Base-by-base conservation (phyloP, 225 moss, liverwort and hornwort species). In the Pseudoscleropodium purum region DNA sequence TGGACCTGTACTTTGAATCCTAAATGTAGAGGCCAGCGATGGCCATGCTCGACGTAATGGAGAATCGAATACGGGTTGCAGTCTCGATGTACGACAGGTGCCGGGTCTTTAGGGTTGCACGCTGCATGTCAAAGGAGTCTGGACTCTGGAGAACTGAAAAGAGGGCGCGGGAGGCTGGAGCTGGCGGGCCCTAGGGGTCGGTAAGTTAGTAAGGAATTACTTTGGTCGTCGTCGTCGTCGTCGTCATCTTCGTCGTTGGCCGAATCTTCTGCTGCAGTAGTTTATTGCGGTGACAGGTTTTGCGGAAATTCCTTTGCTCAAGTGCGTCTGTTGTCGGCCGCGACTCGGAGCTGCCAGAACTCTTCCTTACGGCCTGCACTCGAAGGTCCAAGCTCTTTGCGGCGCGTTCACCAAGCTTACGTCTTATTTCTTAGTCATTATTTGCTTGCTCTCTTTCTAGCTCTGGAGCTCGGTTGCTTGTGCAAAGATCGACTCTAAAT, bases 51-150 rank as follows among this genome's bases (percentile, higher is more conserved):
- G 64, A n/a, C 77, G 31, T 86, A 30, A 52, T 51, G 39, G 64
- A 10, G 78, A 79, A 41, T 78, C 39, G 56, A 87, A 56, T 68
- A 13, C 79, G 33, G 87, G 79, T 45, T 79, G 11, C 79, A 57
- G 79, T 33, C 34, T 33, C 79, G 13, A 11, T 20, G 87, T 88
- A 88, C 87, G 70, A 30, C 81, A 43, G 15, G 67, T 36, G 69
- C 81, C 70, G 68, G 80, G 81, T 15, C 87, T 81, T 88, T 88
- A 88, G 87, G 87, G 87, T 88, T 88, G 47, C 47, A 81, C 87
- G 47, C 81, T 60, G 81, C 36, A 81, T 60, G 81, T 87, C 79
- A 12, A 67, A 41, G 59, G 34, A 41, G 34, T 79, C 79, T 51
- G 17, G 43, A 56, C 47, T 47, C 47, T 47, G 47, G 79, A 68